phyloP scores from a whole-genome alignment of 345 rosid genomes.

The Triadica sebifera region DNA sequence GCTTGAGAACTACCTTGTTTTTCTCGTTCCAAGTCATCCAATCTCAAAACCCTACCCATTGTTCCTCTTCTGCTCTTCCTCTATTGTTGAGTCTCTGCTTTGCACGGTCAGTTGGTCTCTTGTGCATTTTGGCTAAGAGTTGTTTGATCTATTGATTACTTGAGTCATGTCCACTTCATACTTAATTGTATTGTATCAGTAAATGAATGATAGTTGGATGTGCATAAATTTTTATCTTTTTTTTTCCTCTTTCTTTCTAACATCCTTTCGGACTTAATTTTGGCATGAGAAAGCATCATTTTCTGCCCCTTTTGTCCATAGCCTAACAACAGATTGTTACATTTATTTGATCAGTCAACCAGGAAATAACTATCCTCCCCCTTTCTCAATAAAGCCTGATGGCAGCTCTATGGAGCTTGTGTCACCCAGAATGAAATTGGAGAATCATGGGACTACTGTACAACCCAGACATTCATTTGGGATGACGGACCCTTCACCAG shows the following conservation, averaged over 20 bases:
- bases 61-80: not conserved
- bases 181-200: not conserved
- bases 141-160: not conserved
- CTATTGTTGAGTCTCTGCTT: not conserved
- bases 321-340: conserved; percentile 19
- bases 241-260: not conserved
- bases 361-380: conserved; percentile 44
- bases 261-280: conserved; percentile 7
- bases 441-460: conserved; percentile 40
- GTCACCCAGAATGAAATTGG: conserved; percentile 60
- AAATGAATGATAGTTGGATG: not conserved
- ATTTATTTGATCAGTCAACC: conserved; percentile 47
- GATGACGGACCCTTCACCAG: conserved; percentile 41
- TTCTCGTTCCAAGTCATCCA: not conserved
- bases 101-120: not conserved
- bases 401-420: conserved; percentile 63
- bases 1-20: not conserved
- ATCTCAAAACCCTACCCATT: not conserved
- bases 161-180: not conserved
- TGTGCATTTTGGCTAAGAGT: not conserved
- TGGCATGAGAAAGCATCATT: not conserved
- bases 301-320: conserved; percentile 10
- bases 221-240: not conserved
- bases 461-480: conserved; percentile 48
- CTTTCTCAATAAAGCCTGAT: conserved; percentile 50